These are phyloP conservation scores for Mortierella hygrophila DNA, from an alignment of 192 early-diverging fungal genomes.

Conservation along the genomic window DNA sequence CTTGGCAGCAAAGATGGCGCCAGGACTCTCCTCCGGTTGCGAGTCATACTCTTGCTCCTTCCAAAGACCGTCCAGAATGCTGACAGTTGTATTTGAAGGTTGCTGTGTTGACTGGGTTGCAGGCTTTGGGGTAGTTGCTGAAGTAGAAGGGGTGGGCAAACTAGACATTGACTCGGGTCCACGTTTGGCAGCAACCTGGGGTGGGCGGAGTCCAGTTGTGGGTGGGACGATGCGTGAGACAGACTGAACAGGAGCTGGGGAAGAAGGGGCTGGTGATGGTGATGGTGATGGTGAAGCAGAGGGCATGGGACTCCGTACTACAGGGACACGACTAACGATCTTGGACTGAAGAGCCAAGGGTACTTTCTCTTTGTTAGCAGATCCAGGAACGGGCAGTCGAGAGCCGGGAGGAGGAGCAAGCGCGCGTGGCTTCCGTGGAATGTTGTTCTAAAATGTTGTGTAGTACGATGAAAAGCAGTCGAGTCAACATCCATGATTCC, in stretches of 20 bases:
- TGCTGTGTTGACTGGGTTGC: constrained; percentile 3
- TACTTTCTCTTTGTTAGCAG: constrained; percentile 18
- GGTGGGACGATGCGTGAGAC: constrained; percentile 3
- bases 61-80: constrained; percentile 45
- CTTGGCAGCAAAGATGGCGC: constrained; percentile 40
- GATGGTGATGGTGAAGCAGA: constrained; percentile 12
- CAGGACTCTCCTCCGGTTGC: constrained; percentile 39
- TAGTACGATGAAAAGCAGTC: not conserved
- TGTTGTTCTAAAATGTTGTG: constrained; percentile 35
- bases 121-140: not conserved
- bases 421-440: constrained; percentile 45
- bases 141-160: not conserved
- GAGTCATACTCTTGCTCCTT: constrained; percentile 26
- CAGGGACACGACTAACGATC: constrained; percentile 16
- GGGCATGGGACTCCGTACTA: not conserved
- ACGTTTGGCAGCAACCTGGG: constrained; percentile 26
- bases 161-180: not conserved
- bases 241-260: constrained; percentile 2
- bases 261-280: not conserved
- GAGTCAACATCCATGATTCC: not conserved
- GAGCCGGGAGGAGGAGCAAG: constrained; percentile 48
- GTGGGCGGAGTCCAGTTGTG: constrained; percentile 21
- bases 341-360: constrained; percentile 34
- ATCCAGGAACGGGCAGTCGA: constrained; percentile 33
- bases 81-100: constrained; percentile 4